phyloP scores from a whole-genome alignment of 441 rosid species.

The Kokia cookei region DNA sequence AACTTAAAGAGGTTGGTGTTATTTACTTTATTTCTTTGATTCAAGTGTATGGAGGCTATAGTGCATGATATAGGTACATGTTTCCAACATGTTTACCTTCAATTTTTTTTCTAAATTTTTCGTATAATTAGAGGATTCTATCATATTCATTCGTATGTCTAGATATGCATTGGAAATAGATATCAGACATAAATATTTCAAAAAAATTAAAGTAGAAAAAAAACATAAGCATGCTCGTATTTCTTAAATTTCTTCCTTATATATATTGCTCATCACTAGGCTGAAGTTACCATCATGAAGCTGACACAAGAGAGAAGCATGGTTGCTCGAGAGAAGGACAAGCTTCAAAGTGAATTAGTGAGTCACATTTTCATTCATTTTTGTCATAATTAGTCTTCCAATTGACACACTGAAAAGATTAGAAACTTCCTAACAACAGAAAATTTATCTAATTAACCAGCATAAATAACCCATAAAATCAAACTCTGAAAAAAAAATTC shows the following conservation, averaged over 20 bases:
- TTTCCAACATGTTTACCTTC: not conserved
- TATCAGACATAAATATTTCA: not conserved
- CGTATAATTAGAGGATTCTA: not conserved
- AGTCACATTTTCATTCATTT: slow-evolving; percentile 8
- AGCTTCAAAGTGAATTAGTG: slow-evolving; percentile 32
- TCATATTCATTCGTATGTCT: no score
- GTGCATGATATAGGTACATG: not conserved
- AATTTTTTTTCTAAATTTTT: no score
- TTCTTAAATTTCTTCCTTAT: not conserved
- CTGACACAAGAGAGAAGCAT: slow-evolving; percentile 33
- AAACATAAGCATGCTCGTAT: not conserved
- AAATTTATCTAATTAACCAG: not conserved
- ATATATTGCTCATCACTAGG: slow-evolving; percentile 21
- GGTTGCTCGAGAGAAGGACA: slow-evolving; percentile 29
- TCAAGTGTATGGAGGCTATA: not conserved
- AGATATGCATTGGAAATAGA: not conserved
- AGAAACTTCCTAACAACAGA: not conserved
- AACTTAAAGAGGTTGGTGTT: slow-evolving; percentile 27
- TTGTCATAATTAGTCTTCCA: no score
- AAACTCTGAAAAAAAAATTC: not conserved
- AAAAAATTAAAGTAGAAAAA: not conserved
- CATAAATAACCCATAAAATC: not conserved
- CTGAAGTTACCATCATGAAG: slow-evolving; percentile 32
- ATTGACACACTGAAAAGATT: not conserved
- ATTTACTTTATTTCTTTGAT: not conserved